Evolutionary conservation across 2,329 filamentous ascomycete species (phyloP).

Genomic region (Colletotrichum sp.): DNA sequence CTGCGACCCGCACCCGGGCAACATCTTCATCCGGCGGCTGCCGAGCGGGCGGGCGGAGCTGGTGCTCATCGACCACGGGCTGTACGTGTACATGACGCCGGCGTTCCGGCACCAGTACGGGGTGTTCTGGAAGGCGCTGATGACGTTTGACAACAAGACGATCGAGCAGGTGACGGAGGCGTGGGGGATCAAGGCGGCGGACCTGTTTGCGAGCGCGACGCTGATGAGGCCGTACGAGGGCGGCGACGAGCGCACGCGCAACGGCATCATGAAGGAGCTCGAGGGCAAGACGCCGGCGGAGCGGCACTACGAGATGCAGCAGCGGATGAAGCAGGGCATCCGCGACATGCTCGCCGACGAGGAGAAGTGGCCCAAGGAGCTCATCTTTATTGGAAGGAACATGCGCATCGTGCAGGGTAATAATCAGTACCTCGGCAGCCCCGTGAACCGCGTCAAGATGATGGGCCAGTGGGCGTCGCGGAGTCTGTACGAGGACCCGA

Average conservation of each 20-base stretch:
- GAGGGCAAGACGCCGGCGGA: slow-evolving; percentile 65
- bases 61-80: slow-evolving; percentile 94
- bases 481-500: slow-evolving; percentile 76
- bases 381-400: slow-evolving; percentile 91
- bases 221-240: slow-evolving; percentile 90
- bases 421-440: slow-evolving; percentile 87
- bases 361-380: slow-evolving; percentile 85
- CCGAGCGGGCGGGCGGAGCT: slow-evolving; percentile 85
- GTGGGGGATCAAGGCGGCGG: slow-evolving; percentile 90
- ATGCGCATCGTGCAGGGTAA: slow-evolving; percentile 93
- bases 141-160: slow-evolving; percentile 90
- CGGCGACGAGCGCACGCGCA: slow-evolving; percentile 70
- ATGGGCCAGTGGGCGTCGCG: slow-evolving; percentile 89
- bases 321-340: slow-evolving; percentile 73
- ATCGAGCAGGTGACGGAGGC: slow-evolving; percentile 72
- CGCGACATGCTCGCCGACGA: slow-evolving; percentile 80
- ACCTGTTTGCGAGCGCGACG: slow-evolving; percentile 90
- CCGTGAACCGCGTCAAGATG: slow-evolving; percentile 92
- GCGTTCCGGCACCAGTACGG: slow-evolving; percentile 86
- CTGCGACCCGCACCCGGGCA: slow-evolving; percentile 96
- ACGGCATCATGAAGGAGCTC: slow-evolving; percentile 69
- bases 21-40: slow-evolving; percentile 91
- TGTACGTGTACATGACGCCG: slow-evolving; percentile 90
- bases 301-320: slow-evolving; percentile 88
- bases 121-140: slow-evolving; percentile 89